Evolutionary conservation across 805 yeast species (phyloP).

Genomic region (Pichia cephalocereana): DNA sequence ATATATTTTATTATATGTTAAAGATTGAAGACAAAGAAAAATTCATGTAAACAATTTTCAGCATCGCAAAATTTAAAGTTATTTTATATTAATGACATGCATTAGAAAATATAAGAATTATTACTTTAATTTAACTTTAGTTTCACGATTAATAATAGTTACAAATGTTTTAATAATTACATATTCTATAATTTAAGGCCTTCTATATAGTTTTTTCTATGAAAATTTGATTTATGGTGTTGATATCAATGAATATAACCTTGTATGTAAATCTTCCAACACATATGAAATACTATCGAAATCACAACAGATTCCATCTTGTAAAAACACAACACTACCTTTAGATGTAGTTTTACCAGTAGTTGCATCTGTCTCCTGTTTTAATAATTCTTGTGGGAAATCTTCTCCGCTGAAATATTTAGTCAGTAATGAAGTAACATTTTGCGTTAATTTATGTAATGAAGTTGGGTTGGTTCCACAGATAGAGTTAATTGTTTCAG

Average conservation of each 20-base stretch:
- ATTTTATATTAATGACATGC: background rate
- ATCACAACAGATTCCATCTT: slow-evolving; percentile 22
- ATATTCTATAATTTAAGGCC: background rate
- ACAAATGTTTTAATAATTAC: too few relatives aligned
- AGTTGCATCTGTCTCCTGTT: background rate
- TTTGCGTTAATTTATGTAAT: slow-evolving; percentile 5
- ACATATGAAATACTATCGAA: slow-evolving; percentile 10
- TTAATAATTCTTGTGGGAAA: slow-evolving; percentile 1
- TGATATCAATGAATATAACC: background rate
- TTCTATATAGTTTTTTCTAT: background rate
- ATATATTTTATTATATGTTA: too few relatives aligned
- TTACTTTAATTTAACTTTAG: too few relatives aligned
- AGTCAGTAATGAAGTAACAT: slow-evolving; percentile 5
- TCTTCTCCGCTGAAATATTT: slow-evolving; percentile 16
- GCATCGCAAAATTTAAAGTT: background rate
- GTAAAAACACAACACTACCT: slow-evolving; percentile 16
- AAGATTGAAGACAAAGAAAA: too few relatives aligned
- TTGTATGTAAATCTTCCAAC: slow-evolving; percentile 4
- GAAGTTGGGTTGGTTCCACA: slow-evolving; percentile 9
- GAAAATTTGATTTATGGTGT: background rate
- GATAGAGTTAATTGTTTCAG: background rate
- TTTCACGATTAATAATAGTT: too few relatives aligned
- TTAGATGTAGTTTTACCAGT: background rate
- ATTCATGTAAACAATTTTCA: background rate
- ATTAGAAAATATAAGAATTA: too few relatives aligned